Evolutionary conservation across 768 basidiomycete species (phyloP).

Genomic region (Gyrodon lividus): DNA sequence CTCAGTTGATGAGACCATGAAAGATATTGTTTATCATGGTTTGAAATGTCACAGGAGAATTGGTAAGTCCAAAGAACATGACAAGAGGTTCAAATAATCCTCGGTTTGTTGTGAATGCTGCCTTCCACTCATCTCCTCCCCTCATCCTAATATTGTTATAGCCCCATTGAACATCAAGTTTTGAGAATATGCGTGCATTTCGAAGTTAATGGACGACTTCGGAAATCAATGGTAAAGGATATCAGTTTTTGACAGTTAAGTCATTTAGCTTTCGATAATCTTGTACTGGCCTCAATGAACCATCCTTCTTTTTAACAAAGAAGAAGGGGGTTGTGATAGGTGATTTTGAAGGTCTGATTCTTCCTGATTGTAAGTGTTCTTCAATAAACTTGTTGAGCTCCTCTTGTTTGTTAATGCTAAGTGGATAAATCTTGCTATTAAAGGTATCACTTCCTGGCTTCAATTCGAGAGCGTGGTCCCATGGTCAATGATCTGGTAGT

Average conservation of each 20-base stretch:
- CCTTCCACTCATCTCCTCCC: constrained; percentile 33
- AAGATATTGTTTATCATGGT: constrained; percentile 25
- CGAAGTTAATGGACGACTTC: constrained; percentile 25
- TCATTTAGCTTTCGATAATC: constrained; percentile 35
- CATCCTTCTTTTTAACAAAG: constrained; percentile 39
- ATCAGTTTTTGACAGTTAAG: constrained; percentile 25
- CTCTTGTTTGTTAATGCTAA: not conserved
- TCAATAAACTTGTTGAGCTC: not conserved
- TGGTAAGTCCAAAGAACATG: constrained; percentile 4
- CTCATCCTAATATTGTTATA: constrained; percentile 34
- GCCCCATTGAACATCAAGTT: constrained; percentile 30
- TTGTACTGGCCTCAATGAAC: constrained; percentile 26
- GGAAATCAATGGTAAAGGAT: constrained; percentile 23
- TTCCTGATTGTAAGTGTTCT: not conserved
- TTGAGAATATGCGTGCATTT: constrained; percentile 22
- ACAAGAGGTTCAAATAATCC: not conserved
- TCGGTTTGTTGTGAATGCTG: constrained; percentile 21
- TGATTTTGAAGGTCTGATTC: constrained; percentile 20
- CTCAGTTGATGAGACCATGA: constrained; percentile 4
- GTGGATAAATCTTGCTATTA: too few species aligned
- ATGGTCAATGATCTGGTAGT: too few species aligned
- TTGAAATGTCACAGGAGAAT: constrained; percentile 23
- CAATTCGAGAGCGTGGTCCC: too few species aligned
- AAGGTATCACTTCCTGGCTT: too few species aligned
- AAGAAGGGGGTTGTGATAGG: constrained; percentile 21